Evolutionary conservation across 2,329 filamentous ascomycete genomes (phyloP).

Genomic region (Sclerotinia subarctica): DNA sequence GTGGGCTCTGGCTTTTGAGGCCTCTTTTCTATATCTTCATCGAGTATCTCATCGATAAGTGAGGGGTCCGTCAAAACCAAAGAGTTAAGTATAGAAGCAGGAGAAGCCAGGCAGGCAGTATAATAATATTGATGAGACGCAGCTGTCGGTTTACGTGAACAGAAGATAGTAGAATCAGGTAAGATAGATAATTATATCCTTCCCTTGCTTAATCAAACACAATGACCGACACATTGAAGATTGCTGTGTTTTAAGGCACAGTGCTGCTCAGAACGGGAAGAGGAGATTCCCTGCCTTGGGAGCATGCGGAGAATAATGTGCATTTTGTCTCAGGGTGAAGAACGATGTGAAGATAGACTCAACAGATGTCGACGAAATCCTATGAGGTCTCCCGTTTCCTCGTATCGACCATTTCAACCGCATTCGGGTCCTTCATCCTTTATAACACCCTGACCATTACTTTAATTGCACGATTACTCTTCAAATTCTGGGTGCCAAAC

Average conservation of each 20-base stretch:
- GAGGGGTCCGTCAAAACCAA: background rate
- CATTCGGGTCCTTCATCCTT: slow-evolving; percentile 6
- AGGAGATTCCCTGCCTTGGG: background rate
- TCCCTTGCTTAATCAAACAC: background rate
- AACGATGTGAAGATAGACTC: background rate
- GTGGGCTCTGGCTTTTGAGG: too few relatives aligned
- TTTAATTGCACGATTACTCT: background rate
- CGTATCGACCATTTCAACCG: background rate
- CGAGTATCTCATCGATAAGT: too few relatives aligned
- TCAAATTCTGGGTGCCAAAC: background rate
- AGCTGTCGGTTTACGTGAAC: background rate
- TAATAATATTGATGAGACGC: background rate
- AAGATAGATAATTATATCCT: background rate
- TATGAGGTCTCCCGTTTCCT: background rate
- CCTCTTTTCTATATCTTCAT: too few relatives aligned
- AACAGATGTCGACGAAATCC: background rate
- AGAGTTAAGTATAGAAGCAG: background rate
- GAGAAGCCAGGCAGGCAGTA: background rate
- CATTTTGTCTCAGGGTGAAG: background rate
- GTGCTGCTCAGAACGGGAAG: background rate
- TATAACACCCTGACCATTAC: background rate
- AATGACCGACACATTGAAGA: background rate
- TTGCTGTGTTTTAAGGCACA: background rate
- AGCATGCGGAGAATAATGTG: background rate
- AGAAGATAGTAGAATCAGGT: background rate